These are phyloP conservation scores for Myxozyma sirexii DNA, from an alignment of 805 yeast genomes.

Conservation along the genomic window DNA sequence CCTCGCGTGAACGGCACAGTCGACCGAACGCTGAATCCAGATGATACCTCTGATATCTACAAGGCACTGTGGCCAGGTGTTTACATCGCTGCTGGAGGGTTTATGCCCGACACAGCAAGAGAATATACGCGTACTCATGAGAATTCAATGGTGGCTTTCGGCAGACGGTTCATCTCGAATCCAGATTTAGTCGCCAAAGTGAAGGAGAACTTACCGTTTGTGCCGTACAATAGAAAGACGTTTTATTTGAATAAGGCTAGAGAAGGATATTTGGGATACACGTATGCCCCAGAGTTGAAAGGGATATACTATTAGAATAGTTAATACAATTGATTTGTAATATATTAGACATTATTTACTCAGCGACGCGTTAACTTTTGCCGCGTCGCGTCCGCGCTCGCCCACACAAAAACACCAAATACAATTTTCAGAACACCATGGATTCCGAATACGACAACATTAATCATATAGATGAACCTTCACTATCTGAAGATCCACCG, in stretches of 20 bases:
- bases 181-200: slow-evolving; percentile 58
- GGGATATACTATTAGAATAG: slow-evolving; percentile 19
- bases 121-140: slow-evolving; percentile 10
- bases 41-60: slow-evolving; percentile 9
- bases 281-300: slow-evolving; percentile 17
- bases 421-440: too few species aligned
- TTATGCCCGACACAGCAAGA: slow-evolving; percentile 24
- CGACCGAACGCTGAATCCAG: slow-evolving; percentile 15
- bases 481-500: background rate
- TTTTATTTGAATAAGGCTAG: slow-evolving; percentile 45
- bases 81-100: slow-evolving; percentile 34
- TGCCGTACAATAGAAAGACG: slow-evolving; percentile 51
- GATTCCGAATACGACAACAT: background rate
- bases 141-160: slow-evolving; percentile 45
- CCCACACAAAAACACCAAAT: background rate
- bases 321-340: too few species aligned
- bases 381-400: background rate
- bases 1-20: slow-evolving; percentile 46
- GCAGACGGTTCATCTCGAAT: slow-evolving; percentile 56
- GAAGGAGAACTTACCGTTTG: slow-evolving; percentile 47
- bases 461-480: background rate
- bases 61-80: slow-evolving; percentile 22
- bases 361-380: background rate
- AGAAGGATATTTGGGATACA: slow-evolving; percentile 17
- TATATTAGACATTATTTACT: too few species aligned